Conservation (phyloP, 176 grass and related monocot genomes). For the Tuctoria greenei region DNA sequence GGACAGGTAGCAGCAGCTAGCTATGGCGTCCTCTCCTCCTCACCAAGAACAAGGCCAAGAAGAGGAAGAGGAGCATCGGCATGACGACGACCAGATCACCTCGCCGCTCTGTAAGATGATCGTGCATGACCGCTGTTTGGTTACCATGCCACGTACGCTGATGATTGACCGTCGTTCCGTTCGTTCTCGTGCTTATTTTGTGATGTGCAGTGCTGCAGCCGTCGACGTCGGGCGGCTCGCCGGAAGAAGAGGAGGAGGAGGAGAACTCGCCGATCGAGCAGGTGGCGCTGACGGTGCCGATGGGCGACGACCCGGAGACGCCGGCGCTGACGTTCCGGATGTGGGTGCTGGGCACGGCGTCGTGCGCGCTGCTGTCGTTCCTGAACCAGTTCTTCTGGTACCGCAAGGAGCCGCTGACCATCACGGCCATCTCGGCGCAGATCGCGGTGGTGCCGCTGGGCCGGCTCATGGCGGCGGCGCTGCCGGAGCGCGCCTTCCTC, state of each 20-base stretch:
- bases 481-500: conserved; percentile 46
- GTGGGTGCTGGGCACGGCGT: conserved; percentile 84
- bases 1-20: conserved; percentile 4
- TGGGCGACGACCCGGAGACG: conserved; percentile 58
- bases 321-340: conserved; percentile 90
- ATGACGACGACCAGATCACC: conserved; percentile 41
- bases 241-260: conserved; percentile 11
- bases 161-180: neutral
- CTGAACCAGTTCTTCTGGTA: conserved; percentile 98
- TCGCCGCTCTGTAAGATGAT: conserved; percentile 45
- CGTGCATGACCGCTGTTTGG: neutral
- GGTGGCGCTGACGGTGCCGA: conserved; percentile 87
- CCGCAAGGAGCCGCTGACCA: conserved; percentile 83
- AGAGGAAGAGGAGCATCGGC: neutral
- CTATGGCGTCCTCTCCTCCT: conserved; percentile 33
- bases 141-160: neutral
- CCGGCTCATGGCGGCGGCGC: conserved; percentile 56
- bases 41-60: neutral
- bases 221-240: conserved; percentile 15
- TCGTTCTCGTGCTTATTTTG: no score
- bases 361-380: conserved; percentile 81
- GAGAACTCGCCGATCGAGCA: conserved; percentile 95
- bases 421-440: conserved; percentile 93
- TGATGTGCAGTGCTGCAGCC: conserved; percentile 14
- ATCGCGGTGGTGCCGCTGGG: conserved; percentile 90